These are phyloP conservation scores for Lactifluus rugatus DNA, from an alignment of 768 basidiomycete genomes.

Conservation along the genomic window DNA sequence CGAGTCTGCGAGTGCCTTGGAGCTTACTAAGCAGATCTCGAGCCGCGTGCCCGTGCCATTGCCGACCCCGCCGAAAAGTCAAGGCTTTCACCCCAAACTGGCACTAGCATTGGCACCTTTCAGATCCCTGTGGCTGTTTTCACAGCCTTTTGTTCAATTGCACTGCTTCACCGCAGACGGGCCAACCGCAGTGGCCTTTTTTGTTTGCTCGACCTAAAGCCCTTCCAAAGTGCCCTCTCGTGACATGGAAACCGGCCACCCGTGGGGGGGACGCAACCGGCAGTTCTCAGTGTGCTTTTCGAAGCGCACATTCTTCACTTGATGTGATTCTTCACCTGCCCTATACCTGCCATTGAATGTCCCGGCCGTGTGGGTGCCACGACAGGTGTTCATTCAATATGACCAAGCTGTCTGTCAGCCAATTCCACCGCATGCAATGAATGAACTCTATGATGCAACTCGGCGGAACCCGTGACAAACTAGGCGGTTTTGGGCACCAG, in stretches of 20 bases:
- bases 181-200: neutral
- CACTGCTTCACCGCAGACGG: neutral
- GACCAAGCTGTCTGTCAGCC: no score
- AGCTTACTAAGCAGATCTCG: neutral
- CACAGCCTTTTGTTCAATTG: no score
- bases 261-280: neutral
- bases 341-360: neutral
- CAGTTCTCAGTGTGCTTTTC: neutral
- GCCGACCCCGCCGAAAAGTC: no score
- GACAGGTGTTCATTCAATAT: neutral
- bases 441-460: constrained; percentile 3
- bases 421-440: neutral
- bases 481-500: neutral
- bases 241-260: neutral
- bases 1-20: neutral
- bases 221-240: no score
- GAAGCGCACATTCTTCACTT: neutral
- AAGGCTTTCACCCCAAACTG: no score
- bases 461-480: neutral
- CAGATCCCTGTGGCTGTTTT: neutral
- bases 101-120: no score
- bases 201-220: no score
- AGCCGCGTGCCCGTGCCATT: neutral
- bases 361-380: neutral
- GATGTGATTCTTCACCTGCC: neutral